phyloP scores from a whole-genome alignment of 139 green algal species.

The Tetradesmus obliquus region DNA sequence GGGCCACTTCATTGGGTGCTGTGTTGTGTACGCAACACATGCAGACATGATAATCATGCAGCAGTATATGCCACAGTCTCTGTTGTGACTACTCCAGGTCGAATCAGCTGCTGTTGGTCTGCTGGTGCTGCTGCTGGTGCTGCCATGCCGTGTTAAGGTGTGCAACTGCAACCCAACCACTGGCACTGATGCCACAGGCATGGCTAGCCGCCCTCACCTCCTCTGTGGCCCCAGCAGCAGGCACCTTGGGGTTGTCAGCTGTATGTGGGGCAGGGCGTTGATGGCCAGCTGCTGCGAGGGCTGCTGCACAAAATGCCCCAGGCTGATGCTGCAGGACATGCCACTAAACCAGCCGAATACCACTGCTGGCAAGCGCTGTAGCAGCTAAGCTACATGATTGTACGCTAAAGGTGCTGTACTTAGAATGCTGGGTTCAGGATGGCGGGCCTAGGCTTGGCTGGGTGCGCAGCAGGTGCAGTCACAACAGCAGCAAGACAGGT shows the following conservation, averaged over 20 bases:
- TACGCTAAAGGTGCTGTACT: no score
- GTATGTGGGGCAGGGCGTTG: neutral
- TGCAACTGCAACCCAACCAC: neutral
- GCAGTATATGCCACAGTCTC: no score
- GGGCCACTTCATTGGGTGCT: no score
- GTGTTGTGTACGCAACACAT: no score
- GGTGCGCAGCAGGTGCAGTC: neutral
- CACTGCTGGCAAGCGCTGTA: no score
- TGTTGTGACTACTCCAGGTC: no score
- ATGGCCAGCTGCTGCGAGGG: neutral
- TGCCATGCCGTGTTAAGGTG: neutral
- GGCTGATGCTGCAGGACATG: constrained; percentile 5
- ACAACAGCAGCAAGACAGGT: neutral
- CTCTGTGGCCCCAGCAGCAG: constrained; percentile 3
- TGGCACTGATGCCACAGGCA: neutral
- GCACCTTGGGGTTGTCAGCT: neutral
- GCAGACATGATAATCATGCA: no score
- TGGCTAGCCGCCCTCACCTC: neutral
- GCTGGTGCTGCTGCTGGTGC: no score
- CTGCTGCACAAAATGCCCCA: constrained; percentile 6
- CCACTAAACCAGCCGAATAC: neutral
- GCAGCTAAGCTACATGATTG: no score
- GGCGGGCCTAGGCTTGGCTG: no score
- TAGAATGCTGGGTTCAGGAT: no score
- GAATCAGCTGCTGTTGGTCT: no score